Base-by-base conservation (phyloP, 257 asterid genomes). In the Scutellaria galericulata region DNA sequence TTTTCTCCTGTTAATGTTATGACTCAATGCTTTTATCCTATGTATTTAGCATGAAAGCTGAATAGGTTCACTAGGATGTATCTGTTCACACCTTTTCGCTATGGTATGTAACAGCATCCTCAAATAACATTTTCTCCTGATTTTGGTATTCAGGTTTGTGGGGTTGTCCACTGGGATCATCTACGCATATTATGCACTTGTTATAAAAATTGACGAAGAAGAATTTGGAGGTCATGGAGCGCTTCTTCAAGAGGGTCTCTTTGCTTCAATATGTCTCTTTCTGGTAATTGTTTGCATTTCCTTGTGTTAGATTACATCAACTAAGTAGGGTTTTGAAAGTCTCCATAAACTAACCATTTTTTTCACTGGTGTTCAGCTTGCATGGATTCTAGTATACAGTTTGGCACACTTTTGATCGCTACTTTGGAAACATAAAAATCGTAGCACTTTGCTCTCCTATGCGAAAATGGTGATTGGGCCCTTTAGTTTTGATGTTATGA, bases 211-310 rank as follows among this genome's bases (percentile, higher is more conserved):
- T 18, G 99, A 94, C 15, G 99, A 94, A 87, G 99, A 94, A 79
- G 97, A 94, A 35, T 89, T 86, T 59, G 99, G 99, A 41, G 99
- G 99, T 65, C 99, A 94, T 27, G 93, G 87, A 57, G 90, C 93
- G 11, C 97, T 94, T 70, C 96, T 94, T 61, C 97, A 94, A 69
- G 97, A 91, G 86, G 99, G 99, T 1, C 88, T 91, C 54, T 94
- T 94, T 54, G 97, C 99, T 71, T 94, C 99, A 35, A 67, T 87
- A 77, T 83, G 89, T 47, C 95, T 94, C 74, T 94, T 94, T 80
- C 87, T 94, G 95, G 99, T 94, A 88, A 35, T 57, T 44, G 31
- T 61, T 5, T 42, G 20, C 63, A 54, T 3, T 15, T 46, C 56
- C 60, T 47, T 47, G 2, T 40, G 35, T 44, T 58, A 40, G 15